phyloP scores from a whole-genome alignment of 2,329 filamentous ascomycete species.

The Epichloe amarillans region DNA sequence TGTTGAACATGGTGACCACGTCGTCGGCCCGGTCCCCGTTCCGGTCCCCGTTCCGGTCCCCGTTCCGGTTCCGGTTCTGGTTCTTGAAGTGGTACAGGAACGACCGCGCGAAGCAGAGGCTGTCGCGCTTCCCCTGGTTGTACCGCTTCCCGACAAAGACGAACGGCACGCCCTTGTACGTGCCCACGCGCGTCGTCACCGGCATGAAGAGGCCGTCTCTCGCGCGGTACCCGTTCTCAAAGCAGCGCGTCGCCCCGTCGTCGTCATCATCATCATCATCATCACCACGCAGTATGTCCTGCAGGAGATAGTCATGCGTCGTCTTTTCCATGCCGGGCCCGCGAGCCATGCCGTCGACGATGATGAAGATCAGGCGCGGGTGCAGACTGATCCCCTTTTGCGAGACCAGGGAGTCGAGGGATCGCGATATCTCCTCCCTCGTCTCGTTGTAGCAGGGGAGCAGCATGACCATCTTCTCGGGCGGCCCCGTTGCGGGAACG shows the following conservation, averaged over 20 bases:
- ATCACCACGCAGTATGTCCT: slow-evolving; percentile 27
- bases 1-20: slow-evolving; percentile 31
- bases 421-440: slow-evolving; percentile 27
- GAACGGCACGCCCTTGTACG: slow-evolving; percentile 32
- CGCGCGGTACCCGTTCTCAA: slow-evolving; percentile 31
- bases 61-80: too few species aligned
- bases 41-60: slow-evolving; percentile 4
- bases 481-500: slow-evolving; percentile 19
- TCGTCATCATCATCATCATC: slow-evolving; percentile 19
- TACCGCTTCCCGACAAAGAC: slow-evolving; percentile 34
- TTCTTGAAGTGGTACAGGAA: slow-evolving; percentile 34
- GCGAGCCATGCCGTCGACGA: slow-evolving; percentile 34
- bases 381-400: slow-evolving; percentile 30
- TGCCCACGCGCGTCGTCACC: slow-evolving; percentile 28
- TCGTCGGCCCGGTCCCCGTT: slow-evolving; percentile 21
- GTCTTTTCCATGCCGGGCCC: slow-evolving; percentile 34
- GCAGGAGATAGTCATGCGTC: slow-evolving; percentile 31
- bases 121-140: slow-evolving; percentile 37
- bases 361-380: slow-evolving; percentile 30
- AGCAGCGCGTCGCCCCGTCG: slow-evolving; percentile 17
- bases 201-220: slow-evolving; percentile 34
- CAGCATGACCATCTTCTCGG: slow-evolving; percentile 30
- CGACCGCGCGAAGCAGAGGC: slow-evolving; percentile 34
- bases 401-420: slow-evolving; percentile 30
- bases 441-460: slow-evolving; percentile 38